Conservation (phyloP, 169 alveolate genomes). For the Besnoitia besnoiti region DNA sequence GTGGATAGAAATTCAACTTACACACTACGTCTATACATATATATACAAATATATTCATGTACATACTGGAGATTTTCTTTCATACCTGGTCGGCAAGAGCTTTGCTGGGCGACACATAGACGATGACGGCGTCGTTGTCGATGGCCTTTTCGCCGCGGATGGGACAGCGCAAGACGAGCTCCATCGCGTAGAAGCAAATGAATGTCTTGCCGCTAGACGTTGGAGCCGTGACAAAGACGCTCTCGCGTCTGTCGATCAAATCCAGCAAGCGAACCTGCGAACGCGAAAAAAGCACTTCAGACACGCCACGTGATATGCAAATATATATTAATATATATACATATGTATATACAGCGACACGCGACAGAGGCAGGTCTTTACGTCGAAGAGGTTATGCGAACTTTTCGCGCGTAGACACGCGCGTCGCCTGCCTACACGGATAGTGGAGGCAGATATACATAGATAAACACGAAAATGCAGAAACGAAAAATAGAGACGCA, state of each 20-base stretch:
- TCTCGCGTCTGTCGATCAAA: conserved; percentile 63
- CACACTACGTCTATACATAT: not conserved
- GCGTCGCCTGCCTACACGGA: too few species aligned
- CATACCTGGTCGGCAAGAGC: conserved; percentile 88
- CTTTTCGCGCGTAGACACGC: too few species aligned
- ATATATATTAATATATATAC: too few species aligned
- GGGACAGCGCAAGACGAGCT: conserved; percentile 58
- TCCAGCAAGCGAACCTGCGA: conserved; percentile 7
- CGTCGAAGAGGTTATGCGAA: too few species aligned
- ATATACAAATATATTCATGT: not conserved
- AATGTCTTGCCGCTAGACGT: conserved; percentile 93
- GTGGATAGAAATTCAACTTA: not conserved
- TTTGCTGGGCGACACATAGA: conserved; percentile 90
- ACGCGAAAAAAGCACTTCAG: not conserved
- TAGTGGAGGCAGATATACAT: too few species aligned
- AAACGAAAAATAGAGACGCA: too few species aligned
- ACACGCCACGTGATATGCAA: too few species aligned
- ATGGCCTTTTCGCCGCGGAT: conserved; percentile 75
- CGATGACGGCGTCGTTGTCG: conserved; percentile 88
- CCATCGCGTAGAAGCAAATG: conserved; percentile 93
- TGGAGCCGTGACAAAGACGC: conserved; percentile 89
- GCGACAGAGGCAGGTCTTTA: too few species aligned
- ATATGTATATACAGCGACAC: too few species aligned
- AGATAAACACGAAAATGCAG: too few species aligned
- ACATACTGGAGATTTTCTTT: not conserved